Conservation (phyloP, 2,329 filamentous ascomycete genomes). For the Aspergillus oerlinghausenensis region DNA sequence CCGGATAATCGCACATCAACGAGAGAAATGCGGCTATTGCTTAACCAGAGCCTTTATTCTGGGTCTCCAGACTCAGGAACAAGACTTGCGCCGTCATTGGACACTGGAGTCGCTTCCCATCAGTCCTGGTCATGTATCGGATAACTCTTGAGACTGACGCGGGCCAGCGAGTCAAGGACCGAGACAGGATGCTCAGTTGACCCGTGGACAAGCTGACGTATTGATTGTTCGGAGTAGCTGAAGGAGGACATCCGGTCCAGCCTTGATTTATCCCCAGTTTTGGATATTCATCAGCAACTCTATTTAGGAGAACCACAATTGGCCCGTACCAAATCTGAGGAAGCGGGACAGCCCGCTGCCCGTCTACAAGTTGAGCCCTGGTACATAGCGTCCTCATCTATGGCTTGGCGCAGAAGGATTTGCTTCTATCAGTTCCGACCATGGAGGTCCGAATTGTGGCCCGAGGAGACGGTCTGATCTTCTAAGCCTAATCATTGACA, state of each 20-base stretch:
- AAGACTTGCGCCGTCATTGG: neutral
- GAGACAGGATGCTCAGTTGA: neutral
- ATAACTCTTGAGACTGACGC: neutral
- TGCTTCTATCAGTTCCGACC: neutral
- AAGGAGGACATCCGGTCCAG: neutral
- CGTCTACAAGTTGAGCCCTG: constrained; percentile 7
- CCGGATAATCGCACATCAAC: neutral
- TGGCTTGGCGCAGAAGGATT: neutral
- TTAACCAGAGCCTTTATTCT: neutral
- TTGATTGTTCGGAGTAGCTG: neutral
- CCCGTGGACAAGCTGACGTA: neutral
- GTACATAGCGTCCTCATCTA: constrained; percentile 10
- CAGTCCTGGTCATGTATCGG: neutral
- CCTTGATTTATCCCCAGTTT: neutral
- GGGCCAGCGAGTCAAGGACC: neutral
- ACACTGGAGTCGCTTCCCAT: neutral
- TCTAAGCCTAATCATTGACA: neutral
- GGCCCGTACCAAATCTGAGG: neutral
- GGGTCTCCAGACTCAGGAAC: neutral
- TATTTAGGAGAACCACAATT: no score
- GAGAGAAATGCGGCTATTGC: neutral
- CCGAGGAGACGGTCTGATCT: no score
- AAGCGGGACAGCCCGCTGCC: constrained; percentile 10
- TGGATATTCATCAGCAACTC: neutral
- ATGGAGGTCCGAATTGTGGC: neutral